Evolutionary conservation across 2,329 filamentous ascomycete species (phyloP).

Genomic region (Daldinia eschscholtzii): DNA sequence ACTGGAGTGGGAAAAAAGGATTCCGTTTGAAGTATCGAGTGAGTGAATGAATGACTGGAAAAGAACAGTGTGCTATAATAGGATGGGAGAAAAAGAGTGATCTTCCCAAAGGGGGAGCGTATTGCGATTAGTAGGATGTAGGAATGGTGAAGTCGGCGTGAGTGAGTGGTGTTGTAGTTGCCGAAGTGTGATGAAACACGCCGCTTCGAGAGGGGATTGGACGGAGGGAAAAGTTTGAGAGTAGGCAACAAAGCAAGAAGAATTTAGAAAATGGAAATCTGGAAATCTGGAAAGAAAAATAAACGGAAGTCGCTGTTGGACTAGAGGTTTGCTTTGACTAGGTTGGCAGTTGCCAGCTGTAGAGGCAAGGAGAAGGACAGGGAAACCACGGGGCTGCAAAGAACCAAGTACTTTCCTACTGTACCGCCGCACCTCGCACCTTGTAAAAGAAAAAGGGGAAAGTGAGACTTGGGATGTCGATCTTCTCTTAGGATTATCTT

Average conservation of each 20-base stretch:
- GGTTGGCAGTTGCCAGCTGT: conserved; percentile 21
- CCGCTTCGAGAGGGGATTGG: conserved; percentile 28
- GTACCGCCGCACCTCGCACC: conserved; percentile 23
- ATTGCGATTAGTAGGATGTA: conserved; percentile 35
- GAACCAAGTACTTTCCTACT: conserved; percentile 21
- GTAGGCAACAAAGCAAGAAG: conserved; percentile 2
- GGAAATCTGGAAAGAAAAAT: conserved; percentile 22
- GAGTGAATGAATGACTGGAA: conserved; percentile 36
- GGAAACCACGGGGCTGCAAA: conserved; percentile 21
- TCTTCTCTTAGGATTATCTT: conserved; percentile 31
- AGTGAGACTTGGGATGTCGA: conserved; percentile 26
- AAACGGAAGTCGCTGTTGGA: conserved; percentile 26
- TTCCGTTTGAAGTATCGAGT: conserved; percentile 22
- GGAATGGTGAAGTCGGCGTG: conserved; percentile 28
- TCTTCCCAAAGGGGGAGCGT: conserved; percentile 33
- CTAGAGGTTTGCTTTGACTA: conserved; percentile 41
- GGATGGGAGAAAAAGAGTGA: conserved; percentile 39
- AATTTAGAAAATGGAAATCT: conserved; percentile 13
- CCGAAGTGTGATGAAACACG: conserved; percentile 33
- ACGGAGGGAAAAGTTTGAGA: conserved; percentile 13
- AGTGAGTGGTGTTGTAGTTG: conserved; percentile 19
- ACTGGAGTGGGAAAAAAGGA: conserved; percentile 15
- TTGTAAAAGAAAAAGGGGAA: conserved; percentile 34
- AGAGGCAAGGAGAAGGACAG: neutral
- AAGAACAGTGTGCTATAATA: conserved; percentile 29